Evolutionary conservation across 208 protist genomes (phyloP).

Genomic region (Trypanosoma melophagium): DNA sequence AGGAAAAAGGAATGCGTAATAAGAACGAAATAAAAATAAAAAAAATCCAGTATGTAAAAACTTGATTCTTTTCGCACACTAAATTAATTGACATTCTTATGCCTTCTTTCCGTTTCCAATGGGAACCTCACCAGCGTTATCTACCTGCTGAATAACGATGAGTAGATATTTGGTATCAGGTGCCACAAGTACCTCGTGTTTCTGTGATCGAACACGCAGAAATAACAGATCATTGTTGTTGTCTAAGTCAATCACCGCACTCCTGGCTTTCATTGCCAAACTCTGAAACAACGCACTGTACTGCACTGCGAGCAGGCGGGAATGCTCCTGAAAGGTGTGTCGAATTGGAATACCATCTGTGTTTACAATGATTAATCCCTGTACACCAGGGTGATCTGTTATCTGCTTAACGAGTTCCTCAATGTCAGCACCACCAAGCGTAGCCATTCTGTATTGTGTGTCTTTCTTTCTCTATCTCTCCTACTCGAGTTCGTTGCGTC

Average conservation of each 20-base stretch:
- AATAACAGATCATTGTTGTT: constrained; percentile 95
- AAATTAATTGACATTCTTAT: constrained; percentile 21
- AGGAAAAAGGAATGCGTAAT: neutral
- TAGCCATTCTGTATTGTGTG: constrained; percentile 37
- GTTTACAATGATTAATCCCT: constrained; percentile 96
- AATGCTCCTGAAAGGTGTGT: constrained; percentile 91
- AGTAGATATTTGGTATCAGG: constrained; percentile 92
- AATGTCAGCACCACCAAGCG: constrained; percentile 81
- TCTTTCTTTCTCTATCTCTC: no score
- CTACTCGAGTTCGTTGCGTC: no score
- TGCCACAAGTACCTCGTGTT: constrained; percentile 97
- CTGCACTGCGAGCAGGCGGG: constrained; percentile 86
- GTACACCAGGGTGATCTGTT: constrained; percentile 91
- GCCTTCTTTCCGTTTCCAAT: constrained; percentile 17
- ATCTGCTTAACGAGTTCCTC: constrained; percentile 97
- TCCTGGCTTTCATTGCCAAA: constrained; percentile 90
- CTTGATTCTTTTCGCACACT: neutral
- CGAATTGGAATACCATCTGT: constrained; percentile 93
- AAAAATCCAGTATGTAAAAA: neutral
- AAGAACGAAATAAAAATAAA: neutral
- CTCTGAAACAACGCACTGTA: constrained; percentile 94
- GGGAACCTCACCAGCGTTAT: constrained; percentile 32
- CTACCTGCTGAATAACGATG: constrained; percentile 87
- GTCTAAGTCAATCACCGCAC: constrained; percentile 92
- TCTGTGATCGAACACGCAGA: constrained; percentile 92